These are phyloP conservation scores for Trypanosomatidae sp. DNA, from an alignment of 208 protist genomes.

Conservation along the genomic window DNA sequence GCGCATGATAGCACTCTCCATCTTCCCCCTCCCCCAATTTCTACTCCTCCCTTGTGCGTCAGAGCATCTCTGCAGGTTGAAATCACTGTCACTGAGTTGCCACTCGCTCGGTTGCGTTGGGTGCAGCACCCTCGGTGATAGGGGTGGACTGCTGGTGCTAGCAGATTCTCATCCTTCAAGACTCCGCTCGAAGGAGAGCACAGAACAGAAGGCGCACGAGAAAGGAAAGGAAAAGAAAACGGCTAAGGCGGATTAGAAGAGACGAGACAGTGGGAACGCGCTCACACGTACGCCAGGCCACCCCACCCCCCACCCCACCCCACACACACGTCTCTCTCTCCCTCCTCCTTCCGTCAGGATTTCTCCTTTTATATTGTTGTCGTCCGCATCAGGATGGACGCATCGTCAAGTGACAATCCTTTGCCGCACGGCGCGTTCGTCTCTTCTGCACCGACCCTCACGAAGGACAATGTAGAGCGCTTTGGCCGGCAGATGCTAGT, in stretches of 20 bases:
- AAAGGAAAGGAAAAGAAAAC: neutral
- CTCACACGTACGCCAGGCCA: neutral
- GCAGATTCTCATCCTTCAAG: neutral
- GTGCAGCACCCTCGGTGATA: neutral
- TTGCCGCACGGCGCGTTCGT: constrained; percentile 11
- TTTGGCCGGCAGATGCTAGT: constrained; percentile 91
- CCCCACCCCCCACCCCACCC: neutral
- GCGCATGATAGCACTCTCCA: neutral
- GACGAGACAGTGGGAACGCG: neutral
- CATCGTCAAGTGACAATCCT: neutral
- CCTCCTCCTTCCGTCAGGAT: neutral
- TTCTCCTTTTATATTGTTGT: neutral
- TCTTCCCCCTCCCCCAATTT: neutral
- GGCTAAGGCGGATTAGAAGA: neutral
- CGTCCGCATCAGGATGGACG: neutral
- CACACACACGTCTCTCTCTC: neutral
- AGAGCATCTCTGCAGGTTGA: neutral
- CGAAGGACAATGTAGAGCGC: constrained; percentile 71
- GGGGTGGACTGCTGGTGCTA: neutral
- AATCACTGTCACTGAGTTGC: no score
- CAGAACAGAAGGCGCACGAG: neutral
- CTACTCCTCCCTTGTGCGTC: neutral
- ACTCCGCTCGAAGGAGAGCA: neutral
- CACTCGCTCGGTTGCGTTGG: neutral
- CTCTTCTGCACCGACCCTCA: constrained; percentile 39